A percentile compares a stretch with the other conserved stretches of the same genome.
phyloP scores from a whole-genome alignment of 2,329 filamentous ascomycete genomes.

The Paraphaeosphaeria sporulosa region DNA sequence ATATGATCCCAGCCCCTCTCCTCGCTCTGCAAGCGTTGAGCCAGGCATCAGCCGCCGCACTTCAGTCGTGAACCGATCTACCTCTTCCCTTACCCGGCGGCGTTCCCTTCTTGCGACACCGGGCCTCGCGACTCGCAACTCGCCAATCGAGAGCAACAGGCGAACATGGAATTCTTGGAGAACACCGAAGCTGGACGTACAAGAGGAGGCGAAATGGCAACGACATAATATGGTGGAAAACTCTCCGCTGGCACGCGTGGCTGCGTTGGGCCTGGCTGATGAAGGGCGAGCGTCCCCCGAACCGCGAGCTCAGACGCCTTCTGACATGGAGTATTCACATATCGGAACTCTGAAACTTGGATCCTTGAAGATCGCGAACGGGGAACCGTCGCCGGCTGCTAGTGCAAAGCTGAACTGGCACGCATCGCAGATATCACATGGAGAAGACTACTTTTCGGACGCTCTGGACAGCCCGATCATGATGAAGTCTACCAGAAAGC shows the following conservation, averaged over 20 bases:
- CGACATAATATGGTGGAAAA: slow-evolving; percentile 26
- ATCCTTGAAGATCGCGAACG: slow-evolving; percentile 57
- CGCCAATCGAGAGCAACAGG: slow-evolving; percentile 42
- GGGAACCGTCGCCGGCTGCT: slow-evolving; percentile 54
- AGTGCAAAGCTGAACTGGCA: slow-evolving; percentile 34
- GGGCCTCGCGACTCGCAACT: slow-evolving; percentile 47
- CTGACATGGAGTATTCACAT: slow-evolving; percentile 52
- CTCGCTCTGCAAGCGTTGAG: slow-evolving; percentile 16
- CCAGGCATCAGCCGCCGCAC: slow-evolving; percentile 29
- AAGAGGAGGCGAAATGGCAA: slow-evolving; percentile 44
- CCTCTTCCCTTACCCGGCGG: slow-evolving; percentile 44
- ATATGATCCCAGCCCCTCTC: slow-evolving; percentile 20
- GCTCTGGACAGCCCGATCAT: slow-evolving; percentile 27
- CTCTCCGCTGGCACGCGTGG: slow-evolving; percentile 31
- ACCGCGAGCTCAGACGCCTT: slow-evolving; percentile 48
- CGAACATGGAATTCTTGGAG: slow-evolving; percentile 46
- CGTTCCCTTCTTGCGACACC: slow-evolving; percentile 51
- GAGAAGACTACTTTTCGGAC: slow-evolving; percentile 43
- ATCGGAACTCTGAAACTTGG: slow-evolving; percentile 53
- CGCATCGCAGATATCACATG: slow-evolving; percentile 19
- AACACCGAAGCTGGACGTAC: slow-evolving; percentile 29
- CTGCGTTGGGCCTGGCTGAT: slow-evolving; percentile 30
- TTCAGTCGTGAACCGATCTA: slow-evolving; percentile 32
- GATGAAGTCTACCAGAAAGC: slow-evolving; percentile 28
- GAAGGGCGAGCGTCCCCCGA: slow-evolving; percentile 30